Evolutionary conservation across 768 basidiomycete genomes (phyloP).

Genomic region (Rhodocollybia butyracea): DNA sequence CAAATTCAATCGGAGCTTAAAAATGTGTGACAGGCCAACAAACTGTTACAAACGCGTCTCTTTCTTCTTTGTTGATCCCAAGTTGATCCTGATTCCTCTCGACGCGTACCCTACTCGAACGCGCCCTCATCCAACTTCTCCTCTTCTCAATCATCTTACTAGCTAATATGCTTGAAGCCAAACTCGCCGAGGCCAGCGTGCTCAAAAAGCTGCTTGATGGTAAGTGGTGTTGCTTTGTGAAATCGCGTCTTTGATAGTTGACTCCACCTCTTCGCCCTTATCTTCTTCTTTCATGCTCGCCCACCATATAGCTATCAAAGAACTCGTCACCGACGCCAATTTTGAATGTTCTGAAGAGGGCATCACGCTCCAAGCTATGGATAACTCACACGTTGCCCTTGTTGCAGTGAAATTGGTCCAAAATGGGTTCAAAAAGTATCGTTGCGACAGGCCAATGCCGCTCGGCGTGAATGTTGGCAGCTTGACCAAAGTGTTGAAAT

Average conservation of each 20-base stretch:
- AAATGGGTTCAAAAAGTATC: conserved; percentile 79
- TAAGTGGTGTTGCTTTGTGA: conserved; percentile 36
- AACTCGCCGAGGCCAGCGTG: conserved; percentile 79
- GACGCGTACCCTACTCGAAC: background rate
- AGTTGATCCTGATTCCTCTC: background rate
- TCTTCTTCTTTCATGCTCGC: background rate
- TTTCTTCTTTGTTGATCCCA: background rate
- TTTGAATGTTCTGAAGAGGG: conserved; percentile 97
- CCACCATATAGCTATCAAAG: conserved; percentile 80
- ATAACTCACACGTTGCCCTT: conserved; percentile 98
- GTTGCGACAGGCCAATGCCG: conserved; percentile 94
- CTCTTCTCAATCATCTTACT: too few relatives aligned
- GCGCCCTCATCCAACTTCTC: conserved; percentile 17
- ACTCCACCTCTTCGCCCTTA: background rate
- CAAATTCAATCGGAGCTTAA: background rate
- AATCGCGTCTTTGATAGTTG: background rate
- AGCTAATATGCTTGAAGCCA: conserved; percentile 82
- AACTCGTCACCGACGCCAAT: conserved; percentile 96
- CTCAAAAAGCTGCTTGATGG: conserved; percentile 94
- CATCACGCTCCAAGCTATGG: conserved; percentile 96
- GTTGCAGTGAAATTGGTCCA: conserved; percentile 82
- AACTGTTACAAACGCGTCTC: background rate
- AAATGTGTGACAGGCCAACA: background rate
- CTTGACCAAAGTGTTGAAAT: conserved; percentile 93
- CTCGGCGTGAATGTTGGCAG: conserved; percentile 85